A percentile compares a stretch with the other conserved stretches of the same genome.
Evolutionary conservation across 192 early-diverging fungal species (phyloP).

Genomic region (Linnemannia hyalina): DNA sequence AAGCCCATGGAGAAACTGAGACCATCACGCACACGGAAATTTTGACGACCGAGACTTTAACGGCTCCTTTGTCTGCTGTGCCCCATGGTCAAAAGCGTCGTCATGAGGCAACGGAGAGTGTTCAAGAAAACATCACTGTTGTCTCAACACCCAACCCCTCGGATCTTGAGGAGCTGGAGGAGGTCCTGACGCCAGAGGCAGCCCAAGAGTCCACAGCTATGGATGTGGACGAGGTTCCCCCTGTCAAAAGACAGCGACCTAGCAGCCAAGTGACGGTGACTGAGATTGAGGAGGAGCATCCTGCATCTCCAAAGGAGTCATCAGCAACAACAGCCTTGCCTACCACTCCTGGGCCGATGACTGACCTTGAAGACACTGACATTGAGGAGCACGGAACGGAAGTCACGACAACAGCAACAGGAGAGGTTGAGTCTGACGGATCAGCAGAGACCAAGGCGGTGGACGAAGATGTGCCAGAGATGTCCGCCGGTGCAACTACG

Average conservation of each 20-base stretch:
- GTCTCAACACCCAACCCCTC: constrained; percentile 48
- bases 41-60: not conserved
- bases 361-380: constrained; percentile 40
- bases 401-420: not conserved
- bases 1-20: not conserved
- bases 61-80: not conserved
- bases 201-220: constrained; percentile 21
- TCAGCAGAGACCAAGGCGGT: not conserved
- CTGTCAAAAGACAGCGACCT: constrained; percentile 42
- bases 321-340: constrained; percentile 5
- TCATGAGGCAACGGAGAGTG: constrained; percentile 38
- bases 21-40: constrained; percentile 4
- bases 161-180: constrained; percentile 41
- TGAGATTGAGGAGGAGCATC: constrained; percentile 32
- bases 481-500: not conserved
- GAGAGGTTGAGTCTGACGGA: constrained; percentile 2
- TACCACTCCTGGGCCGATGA: constrained; percentile 21
- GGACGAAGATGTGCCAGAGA: constrained; percentile 2
- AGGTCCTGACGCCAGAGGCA: constrained; percentile 16
- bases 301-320: not conserved
- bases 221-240: constrained; percentile 52
- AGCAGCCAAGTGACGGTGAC: constrained; percentile 40
- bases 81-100: constrained; percentile 54
- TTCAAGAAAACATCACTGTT: constrained; percentile 48
- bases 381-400: constrained; percentile 22